Evolutionary conservation across 345 rosid genomes (phyloP).

Genomic region (Eucalyptus sideroxylon): DNA sequence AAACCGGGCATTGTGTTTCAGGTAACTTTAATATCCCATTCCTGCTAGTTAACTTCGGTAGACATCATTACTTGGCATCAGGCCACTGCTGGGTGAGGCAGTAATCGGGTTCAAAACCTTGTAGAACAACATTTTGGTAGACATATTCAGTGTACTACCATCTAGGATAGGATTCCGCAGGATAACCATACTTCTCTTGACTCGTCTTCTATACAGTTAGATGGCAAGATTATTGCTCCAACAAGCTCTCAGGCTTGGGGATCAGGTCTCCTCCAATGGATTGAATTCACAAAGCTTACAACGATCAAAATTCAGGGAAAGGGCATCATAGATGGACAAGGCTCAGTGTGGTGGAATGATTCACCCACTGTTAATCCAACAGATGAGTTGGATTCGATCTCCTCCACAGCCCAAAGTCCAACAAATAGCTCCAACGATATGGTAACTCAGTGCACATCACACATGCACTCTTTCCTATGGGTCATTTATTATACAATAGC

Average conservation of each 20-base stretch:
- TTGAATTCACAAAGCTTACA: constrained; percentile 50
- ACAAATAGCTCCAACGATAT: not conserved
- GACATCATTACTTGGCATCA: not conserved
- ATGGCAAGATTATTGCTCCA: constrained; percentile 77
- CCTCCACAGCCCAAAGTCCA: not conserved
- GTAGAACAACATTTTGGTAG: not conserved
- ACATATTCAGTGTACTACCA: not conserved
- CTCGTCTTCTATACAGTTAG: constrained; percentile 32
- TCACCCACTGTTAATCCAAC: constrained; percentile 13
- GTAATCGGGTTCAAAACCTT: not conserved
- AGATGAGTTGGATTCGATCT: constrained; percentile 1
- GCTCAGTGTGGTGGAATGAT: constrained; percentile 77
- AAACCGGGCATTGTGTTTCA: constrained; percentile 48
- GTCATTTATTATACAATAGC: not conserved
- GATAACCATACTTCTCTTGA: not conserved
- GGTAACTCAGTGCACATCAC: not conserved
- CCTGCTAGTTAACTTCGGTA: not conserved
- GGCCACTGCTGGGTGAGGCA: not conserved
- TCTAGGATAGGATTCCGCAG: not conserved
- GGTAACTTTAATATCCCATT: constrained; percentile 17
- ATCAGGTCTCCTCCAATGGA: constrained; percentile 62
- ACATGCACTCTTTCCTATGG: not conserved
- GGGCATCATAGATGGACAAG: constrained; percentile 79
- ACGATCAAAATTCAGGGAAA: constrained; percentile 55
- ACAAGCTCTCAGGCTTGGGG: constrained; percentile 55